These are phyloP conservation scores for Wickerhamiella siamensis DNA, from an alignment of 805 yeast genomes.

Conservation along the genomic window DNA sequence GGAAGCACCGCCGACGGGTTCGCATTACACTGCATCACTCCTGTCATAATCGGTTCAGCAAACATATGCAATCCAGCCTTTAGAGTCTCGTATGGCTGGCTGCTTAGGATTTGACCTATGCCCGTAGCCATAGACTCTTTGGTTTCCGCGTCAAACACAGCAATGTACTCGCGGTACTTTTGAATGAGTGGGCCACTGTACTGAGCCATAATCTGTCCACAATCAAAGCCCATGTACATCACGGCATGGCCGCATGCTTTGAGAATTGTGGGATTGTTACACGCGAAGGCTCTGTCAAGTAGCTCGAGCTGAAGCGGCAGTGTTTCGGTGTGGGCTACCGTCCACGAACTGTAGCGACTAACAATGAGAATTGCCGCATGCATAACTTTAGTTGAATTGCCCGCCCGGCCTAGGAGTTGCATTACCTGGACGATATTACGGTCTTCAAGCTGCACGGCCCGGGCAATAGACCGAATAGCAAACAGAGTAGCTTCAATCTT, in stretches of 20 bases:
- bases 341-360: conserved; percentile 96
- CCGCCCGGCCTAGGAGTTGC: conserved; percentile 52
- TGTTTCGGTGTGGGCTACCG: conserved; percentile 67
- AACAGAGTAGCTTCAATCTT: conserved; percentile 80
- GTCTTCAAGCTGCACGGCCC: conserved; percentile 60
- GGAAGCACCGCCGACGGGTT: neutral
- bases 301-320: conserved; percentile 73
- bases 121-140: neutral
- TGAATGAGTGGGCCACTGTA: conserved; percentile 62
- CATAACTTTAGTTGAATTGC: conserved; percentile 66
- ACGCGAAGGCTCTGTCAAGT: conserved; percentile 58
- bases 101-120: neutral
- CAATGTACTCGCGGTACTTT: conserved; percentile 47
- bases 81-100: neutral
- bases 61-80: neutral
- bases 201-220: conserved; percentile 48
- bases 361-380: conserved; percentile 86
- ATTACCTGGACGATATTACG: conserved; percentile 60
- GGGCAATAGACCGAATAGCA: conserved; percentile 85
- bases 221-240: conserved; percentile 89
- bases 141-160: conserved; percentile 40
- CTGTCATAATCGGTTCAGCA: neutral
- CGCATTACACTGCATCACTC: neutral
- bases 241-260: conserved; percentile 87
- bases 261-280: conserved; percentile 35